Base-by-base conservation (phyloP, 2,329 filamentous ascomycete genomes). In the Alternaria alternata region DNA sequence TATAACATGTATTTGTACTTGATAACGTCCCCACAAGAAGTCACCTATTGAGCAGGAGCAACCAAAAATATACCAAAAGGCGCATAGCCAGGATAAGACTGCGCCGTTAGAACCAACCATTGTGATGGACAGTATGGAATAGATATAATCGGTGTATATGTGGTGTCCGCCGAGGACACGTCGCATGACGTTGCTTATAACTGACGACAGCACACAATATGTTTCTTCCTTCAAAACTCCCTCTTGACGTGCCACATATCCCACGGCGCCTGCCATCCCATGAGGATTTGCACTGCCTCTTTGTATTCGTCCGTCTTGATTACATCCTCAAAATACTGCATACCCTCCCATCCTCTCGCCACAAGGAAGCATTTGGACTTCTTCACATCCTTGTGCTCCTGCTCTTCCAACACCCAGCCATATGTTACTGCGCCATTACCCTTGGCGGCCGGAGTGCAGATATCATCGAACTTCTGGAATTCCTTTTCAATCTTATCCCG, bases 351-450 rank as follows among this genome's bases (percentile, higher is more conserved):
- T 5, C 57, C 47, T 41, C 57, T 60, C 2, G 46, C 41, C 34
- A 60, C 57, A 28, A 60, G 36, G 32, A 60, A 57, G 30, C 57
- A 56, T 3, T 34, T 42, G 3, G 46, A 2, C 32, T 51, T 36
- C 30, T 47, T 36, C 9, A 56, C 11, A 32, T 42, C 47, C 32
- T 51, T 48, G 32, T 60, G 52, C 4, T 60, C 57, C 32, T 56
- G 39, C 16, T 60, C 57, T 16, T 60, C 57, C 30, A 60, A 1
- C 16, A 47, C 53, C 53, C 57, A 60, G 4, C 57, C 57, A 30
- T 47, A 56, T n/a, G 46, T 34, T 16, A 60, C 11, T 0, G 41
- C 47, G 1, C 41, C 53, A 32, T 41, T 56, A 6, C 57, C 57
- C 12, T 41, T 30, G 4, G 28, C 8, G 4, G 30, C 57, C 34